Base-by-base conservation (phyloP, 495 filamentous ascomycete species). In the Neurospora pannonica region DNA sequence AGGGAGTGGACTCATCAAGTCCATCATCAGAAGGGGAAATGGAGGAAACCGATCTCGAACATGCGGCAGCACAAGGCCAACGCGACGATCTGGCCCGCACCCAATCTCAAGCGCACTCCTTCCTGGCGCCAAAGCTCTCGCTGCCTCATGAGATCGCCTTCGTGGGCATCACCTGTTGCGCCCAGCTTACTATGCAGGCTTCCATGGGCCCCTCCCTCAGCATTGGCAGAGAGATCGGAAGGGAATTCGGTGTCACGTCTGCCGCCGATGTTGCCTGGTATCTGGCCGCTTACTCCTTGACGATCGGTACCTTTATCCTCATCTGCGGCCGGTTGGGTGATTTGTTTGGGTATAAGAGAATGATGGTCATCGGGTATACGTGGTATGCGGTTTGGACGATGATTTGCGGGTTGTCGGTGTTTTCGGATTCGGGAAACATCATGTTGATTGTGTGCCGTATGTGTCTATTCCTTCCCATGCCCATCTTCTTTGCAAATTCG, bases 251-350 rank as follows among this genome's bases (percentile, higher is more conserved):
- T 69, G 40, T 72, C n/a, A 40, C 60, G 21, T 77, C 77, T 38
- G 76, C 77, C 1, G 82, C 76, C 1, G 78, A 82, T 42, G 71
- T 85, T 15, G 83, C 82, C 60, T 91, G 89, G 90, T 86, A 87
- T 39, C 79, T 89, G 62, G 89, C 89, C 3, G 86, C 82, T 0
- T 91, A 90, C 78, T 84, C 84, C 38, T 80, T 92, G 54, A 90
- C 89, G 0, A 85, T 89, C 24, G 90, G 90, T 38, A 90, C 89
- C 8, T 92, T 92, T 75, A 90, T 92, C 78, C 81, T 91, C n/a
- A 81, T 90, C 34, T 87, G 86, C 11, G 90, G 90, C 19, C 85
- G 89, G 11, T 80, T 89, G 8, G 90, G 90, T 28, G 90, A 92
- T 73, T 74, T 88, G 1, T 88, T 85, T 75, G 89, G 90, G 19